These are phyloP conservation scores for Podospora bellae-mahoneyi DNA, from an alignment of 495 filamentous ascomycete genomes.

Conservation along the genomic window DNA sequence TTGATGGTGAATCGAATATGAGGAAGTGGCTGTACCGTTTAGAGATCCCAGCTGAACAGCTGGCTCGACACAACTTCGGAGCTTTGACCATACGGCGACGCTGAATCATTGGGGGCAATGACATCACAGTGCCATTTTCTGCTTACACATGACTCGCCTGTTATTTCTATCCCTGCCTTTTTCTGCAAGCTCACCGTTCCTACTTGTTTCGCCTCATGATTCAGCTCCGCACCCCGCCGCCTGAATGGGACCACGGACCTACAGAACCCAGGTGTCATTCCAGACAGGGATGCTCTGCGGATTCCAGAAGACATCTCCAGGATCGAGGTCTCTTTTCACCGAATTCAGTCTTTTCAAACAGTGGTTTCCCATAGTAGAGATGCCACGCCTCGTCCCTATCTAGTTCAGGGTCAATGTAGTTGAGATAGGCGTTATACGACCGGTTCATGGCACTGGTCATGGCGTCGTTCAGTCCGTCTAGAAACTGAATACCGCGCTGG, in stretches of 20 bases:
- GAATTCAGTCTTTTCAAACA: conserved; percentile 10
- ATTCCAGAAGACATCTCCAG: conserved; percentile 19
- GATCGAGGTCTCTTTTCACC: conserved; percentile 16
- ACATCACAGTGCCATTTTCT: background rate
- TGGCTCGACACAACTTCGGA: background rate
- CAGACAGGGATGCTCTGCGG: conserved; percentile 16
- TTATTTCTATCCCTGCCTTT: background rate
- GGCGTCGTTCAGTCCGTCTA: conserved; percentile 19
- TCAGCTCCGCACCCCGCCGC: background rate
- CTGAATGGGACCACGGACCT: background rate
- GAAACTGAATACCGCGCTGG: conserved; percentile 8
- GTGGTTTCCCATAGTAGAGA: conserved; percentile 19
- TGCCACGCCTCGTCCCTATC: conserved; percentile 11
- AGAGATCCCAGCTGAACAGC: no score
- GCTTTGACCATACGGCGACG: background rate
- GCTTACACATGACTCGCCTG: background rate
- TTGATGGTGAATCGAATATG: no score
- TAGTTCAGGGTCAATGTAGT: conserved; percentile 19
- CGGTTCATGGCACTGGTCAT: conserved; percentile 2
- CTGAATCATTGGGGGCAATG: background rate
- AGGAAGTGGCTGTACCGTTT: no score
- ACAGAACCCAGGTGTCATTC: background rate
- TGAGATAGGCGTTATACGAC: conserved; percentile 15
- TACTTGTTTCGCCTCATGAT: background rate
- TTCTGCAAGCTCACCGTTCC: background rate